Base-by-base conservation (phyloP, 2,329 filamentous ascomycete genomes). In the Apiospora sp. region DNA sequence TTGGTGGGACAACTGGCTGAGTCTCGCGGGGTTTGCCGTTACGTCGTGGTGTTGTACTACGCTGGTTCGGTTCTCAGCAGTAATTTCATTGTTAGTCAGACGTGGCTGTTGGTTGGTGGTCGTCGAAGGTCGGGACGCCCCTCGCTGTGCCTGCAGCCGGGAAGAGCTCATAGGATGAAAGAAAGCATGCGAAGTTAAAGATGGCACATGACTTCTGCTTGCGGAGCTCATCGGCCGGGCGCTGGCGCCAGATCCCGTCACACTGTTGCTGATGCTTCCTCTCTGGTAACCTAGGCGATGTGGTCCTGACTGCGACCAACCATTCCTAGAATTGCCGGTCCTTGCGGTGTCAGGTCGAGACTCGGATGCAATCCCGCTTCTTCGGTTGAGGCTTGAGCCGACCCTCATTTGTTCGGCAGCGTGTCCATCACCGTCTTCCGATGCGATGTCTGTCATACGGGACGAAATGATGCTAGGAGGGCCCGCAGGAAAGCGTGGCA, bases 151-250 rank as follows among this genome's bases (percentile, higher is more conserved):
- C 83, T 98, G 96, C 69, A 98, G 86, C 81, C 94, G 93, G 81
- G 98, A 95, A 34, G 96, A 97, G 84, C 95, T 98, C 94, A 99
- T 97, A 51, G 96, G 96, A 30, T 92, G 93, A 80, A 97, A 98
- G 85, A 99, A 98, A 71, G 94, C 96, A 79, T 96, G 93, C 22
- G 94, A 95, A 3, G 94, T 92, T 71, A 99, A 86, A 1, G 93
- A 95, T 1, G 96, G 95, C 27, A 97, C 95, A 86, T 99, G 96
- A 58, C 94, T 96, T 79, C 92, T 90, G 80, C 92, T 95, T 67
- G 92, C 87, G 58, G 93, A 88, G 76, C 92, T 96, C 22, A 86
- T 87, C 71, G 86, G 92, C 75, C 88, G 88, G 76, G 83, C 90
- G 80, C 81, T 87, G 54, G 85, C 81, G 71, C 82, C 83, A 41